These are phyloP conservation scores for Phytopythium litorale DNA, from an alignment of 352 stramenopile genomes.

Conservation along the genomic window DNA sequence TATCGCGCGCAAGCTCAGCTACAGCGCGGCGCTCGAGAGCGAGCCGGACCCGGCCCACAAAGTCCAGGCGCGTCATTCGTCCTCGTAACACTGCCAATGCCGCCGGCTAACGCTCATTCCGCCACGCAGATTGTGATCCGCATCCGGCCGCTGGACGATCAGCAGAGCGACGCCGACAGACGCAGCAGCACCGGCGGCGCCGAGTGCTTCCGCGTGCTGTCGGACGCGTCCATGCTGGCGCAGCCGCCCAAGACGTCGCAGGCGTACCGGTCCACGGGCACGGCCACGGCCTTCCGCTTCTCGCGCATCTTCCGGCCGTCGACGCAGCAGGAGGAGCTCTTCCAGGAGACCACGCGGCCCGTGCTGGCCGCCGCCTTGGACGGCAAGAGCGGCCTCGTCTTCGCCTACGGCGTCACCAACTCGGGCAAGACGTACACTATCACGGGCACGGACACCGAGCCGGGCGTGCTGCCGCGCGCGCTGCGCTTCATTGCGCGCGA, in stretches of 20 bases:
- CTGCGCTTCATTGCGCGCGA: slow-evolving; percentile 69
- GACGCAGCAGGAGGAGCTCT: slow-evolving; percentile 90
- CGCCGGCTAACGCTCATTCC: too few species aligned
- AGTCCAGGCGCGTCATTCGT: slow-evolving; percentile 14
- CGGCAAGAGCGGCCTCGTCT: slow-evolving; percentile 90
- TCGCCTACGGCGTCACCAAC: slow-evolving; percentile 98
- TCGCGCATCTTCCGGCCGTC: slow-evolving; percentile 75
- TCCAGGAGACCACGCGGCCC: slow-evolving; percentile 84
- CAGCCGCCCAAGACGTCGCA: slow-evolving; percentile 73
- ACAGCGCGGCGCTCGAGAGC: slow-evolving; percentile 41
- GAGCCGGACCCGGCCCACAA: slow-evolving; percentile 15
- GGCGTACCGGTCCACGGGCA: slow-evolving; percentile 70
- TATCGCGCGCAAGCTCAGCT: slow-evolving; percentile 62
- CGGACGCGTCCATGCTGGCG: slow-evolving; percentile 53
- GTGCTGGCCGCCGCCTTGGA: slow-evolving; percentile 89
- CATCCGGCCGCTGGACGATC: slow-evolving; percentile 39
- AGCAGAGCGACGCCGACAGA: not conserved
- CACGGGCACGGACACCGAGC: slow-evolving; percentile 77
- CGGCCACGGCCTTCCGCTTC: slow-evolving; percentile 77
- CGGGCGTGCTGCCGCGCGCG: slow-evolving; percentile 82
- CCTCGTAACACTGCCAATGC: not conserved
- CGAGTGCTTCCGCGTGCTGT: slow-evolving; percentile 69
- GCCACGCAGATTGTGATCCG: slow-evolving; percentile 57
- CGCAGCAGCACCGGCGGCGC: slow-evolving; percentile 3
- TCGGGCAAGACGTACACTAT: slow-evolving; percentile 99